A percentile compares a stretch with the other conserved stretches of the same genome.
These are phyloP conservation scores for Apiospora saccharicola DNA, from an alignment of 2,329 filamentous ascomycete genomes.

Conservation along the genomic window DNA sequence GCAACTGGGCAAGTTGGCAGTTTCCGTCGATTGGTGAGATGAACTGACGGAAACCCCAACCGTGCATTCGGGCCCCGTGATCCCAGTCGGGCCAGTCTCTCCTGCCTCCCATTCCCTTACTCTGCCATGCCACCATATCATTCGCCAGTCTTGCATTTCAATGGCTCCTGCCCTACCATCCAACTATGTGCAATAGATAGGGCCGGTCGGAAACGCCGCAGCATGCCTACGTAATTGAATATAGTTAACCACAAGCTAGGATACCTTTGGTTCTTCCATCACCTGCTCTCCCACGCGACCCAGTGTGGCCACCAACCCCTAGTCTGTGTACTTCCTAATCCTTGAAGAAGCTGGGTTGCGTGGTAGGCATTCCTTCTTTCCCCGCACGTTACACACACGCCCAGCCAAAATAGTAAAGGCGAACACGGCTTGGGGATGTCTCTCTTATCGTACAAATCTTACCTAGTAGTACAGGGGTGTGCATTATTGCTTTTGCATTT, in stretches of 20 bases:
- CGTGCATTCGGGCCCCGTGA: slow-evolving; percentile 12
- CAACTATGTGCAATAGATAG: not conserved
- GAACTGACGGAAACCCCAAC: slow-evolving; percentile 6
- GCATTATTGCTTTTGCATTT: not conserved
- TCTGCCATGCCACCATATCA: not conserved
- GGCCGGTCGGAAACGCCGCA: slow-evolving; percentile 8
- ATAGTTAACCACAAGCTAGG: not conserved
- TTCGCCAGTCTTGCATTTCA: not conserved
- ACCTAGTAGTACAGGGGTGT: not conserved
- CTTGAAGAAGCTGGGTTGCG: not conserved
- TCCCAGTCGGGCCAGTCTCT: not conserved
- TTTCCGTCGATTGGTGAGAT: not conserved
- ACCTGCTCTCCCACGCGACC: not conserved
- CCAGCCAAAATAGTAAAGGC: slow-evolving; percentile 6
- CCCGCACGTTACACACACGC: not conserved
- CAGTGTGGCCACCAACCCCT: not conserved
- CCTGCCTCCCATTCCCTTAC: not conserved
- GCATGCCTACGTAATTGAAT: not conserved
- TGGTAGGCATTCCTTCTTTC: not conserved
- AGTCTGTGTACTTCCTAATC: not conserved
- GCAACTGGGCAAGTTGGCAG: not conserved
- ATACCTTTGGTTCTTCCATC: not conserved
- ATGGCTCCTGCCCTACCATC: not conserved
- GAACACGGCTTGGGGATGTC: not conserved
- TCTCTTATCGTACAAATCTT: not conserved